phyloP scores from a whole-genome alignment of 768 basidiomycete species.

The Pholiota conissans region DNA sequence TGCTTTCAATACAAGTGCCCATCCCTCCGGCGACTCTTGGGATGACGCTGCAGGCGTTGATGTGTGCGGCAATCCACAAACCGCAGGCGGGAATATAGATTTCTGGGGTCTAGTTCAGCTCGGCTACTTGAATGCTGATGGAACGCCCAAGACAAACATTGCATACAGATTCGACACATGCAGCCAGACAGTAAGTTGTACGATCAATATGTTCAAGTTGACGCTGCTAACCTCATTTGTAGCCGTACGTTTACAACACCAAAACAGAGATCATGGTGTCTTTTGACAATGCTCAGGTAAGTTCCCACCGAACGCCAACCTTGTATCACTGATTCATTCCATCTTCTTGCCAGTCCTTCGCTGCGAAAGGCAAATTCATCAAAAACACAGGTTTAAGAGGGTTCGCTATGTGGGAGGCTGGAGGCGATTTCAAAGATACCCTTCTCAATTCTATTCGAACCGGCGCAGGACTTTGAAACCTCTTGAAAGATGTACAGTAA shows the following conservation, averaged over 20 bases:
- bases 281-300: constrained; percentile 44
- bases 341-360: constrained; percentile 31
- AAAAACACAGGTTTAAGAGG: constrained; percentile 50
- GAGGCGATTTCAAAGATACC: constrained; percentile 56
- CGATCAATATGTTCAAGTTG: no score
- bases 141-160: constrained; percentile 49
- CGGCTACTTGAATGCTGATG: constrained; percentile 53
- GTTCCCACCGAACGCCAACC: neutral
- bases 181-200: constrained; percentile 64
- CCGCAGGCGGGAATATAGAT: constrained; percentile 54
- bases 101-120: constrained; percentile 64
- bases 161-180: constrained; percentile 60
- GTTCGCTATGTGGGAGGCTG: constrained; percentile 74
- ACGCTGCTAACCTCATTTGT: no score
- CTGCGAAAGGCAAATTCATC: constrained; percentile 61
- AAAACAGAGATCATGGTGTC: constrained; percentile 46
- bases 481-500: neutral
- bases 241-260: constrained; percentile 48
- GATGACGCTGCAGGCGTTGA: constrained; percentile 51
- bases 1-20: constrained; percentile 46
- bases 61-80: constrained; percentile 52
- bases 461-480: constrained; percentile 22
- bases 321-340: neutral
- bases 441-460: constrained; percentile 43
- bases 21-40: constrained; percentile 66